Base-by-base conservation (phyloP, 129 eudicot genomes). In the Pulicaria dysenterica region DNA sequence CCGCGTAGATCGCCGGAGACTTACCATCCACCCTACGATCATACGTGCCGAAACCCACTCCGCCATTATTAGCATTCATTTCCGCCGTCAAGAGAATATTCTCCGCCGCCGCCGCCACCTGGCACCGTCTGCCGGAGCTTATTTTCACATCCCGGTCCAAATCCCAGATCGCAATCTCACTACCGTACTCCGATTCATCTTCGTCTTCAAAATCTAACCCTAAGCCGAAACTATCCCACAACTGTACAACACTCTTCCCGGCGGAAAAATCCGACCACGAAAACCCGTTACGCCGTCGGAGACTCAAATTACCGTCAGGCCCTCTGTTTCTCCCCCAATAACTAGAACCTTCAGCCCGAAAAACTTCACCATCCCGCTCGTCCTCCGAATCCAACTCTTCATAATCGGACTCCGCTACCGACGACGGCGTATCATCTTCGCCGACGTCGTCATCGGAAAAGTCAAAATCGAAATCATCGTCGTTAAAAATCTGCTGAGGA, bases 141-240 rank as follows among this genome's bases (percentile, higher is more conserved):
- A 77, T 42, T 11, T 80, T 72, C 63, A 54, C 47, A 34, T 78
- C 74, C 12, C 56, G 63, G 46, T 83, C 80, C 17, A 84, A 77
- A 74, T 80, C 91, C 85, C 84, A 81, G 6, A 82, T 65, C 14
- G 89, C 73, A 57, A 83, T 82, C 4, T 79, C 85, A 81, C 77
- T 69, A 8, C 65, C 55, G 6, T 73, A 38, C 1, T 69, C 86
- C 3, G 57, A 74, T 45, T 70, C 77, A 49, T 84, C 85, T 8
- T 87, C 85, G 8, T 87, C 95, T n/a, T 87, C 91, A 19, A 85
- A 83, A 80, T 83, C 89, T 50, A 86, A 46, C 1, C 84, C 83
- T 71, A 91, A 83, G 0, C 90, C 89, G 12, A 92, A 75, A 51
- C 96, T 84, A 62, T 93, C 98, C 98, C 98, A 93, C 17, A 93